phyloP scores from a whole-genome alignment of 2,329 filamentous ascomycete species.

The Trichoderma sp. region DNA sequence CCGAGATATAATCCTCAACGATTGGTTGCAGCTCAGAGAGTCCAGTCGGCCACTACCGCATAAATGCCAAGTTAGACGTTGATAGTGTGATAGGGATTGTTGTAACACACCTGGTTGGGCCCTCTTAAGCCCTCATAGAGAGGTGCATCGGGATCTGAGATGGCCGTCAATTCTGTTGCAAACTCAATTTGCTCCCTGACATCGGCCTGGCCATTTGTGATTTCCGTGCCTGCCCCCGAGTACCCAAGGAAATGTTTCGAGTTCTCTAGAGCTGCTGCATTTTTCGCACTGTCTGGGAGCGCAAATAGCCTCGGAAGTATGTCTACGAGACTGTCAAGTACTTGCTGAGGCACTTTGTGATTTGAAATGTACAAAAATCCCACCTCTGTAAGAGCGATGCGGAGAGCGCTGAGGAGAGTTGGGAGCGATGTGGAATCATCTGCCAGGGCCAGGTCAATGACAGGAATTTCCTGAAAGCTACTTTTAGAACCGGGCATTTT shows the following conservation, averaged over 20 bases:
- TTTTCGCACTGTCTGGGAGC: constrained; percentile 45
- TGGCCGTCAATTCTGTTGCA: constrained; percentile 56
- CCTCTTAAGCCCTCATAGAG: constrained; percentile 51
- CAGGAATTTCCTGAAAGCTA: constrained; percentile 49
- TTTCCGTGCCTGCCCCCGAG: constrained; percentile 58
- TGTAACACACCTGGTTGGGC: constrained; percentile 49
- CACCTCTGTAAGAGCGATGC: constrained; percentile 52
- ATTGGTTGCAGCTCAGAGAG: constrained; percentile 43
- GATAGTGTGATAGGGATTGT: neutral
- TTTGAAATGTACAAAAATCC: constrained; percentile 59
- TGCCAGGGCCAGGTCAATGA: constrained; percentile 53
- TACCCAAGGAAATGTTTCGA: constrained; percentile 66
- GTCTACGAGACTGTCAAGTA: constrained; percentile 45
- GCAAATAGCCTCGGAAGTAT: constrained; percentile 51
- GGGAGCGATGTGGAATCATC: constrained; percentile 41
- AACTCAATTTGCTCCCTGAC: constrained; percentile 63
- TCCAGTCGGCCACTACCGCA: constrained; percentile 47
- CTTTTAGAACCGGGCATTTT: neutral
- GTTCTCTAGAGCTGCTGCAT: constrained; percentile 49
- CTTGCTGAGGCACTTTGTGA: constrained; percentile 48
- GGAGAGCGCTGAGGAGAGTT: constrained; percentile 48
- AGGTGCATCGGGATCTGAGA: constrained; percentile 41
- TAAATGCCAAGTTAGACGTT: neutral
- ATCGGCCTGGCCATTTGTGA: constrained; percentile 53
- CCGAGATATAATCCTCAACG: constrained; percentile 54